Evolutionary conservation across 2,329 filamentous ascomycete species (phyloP), one percentile per base, ranked within the genome.

Genomic region (Botrytis byssoidea): DNA sequence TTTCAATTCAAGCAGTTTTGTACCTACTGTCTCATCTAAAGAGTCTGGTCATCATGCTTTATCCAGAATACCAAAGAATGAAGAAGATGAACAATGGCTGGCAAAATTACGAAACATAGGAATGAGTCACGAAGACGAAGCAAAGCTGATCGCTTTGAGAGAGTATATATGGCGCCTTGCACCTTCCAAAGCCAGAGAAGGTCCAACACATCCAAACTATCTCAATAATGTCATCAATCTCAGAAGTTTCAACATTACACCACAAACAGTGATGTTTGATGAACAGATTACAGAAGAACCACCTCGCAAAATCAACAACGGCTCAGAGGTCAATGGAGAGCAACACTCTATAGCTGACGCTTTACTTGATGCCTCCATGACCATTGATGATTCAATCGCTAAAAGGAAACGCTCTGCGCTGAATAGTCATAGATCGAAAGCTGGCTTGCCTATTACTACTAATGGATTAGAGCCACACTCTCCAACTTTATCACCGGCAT

Each of bases 81-180:
- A 97, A 14, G 95, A 98, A 81, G 96, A 99, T 80, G 94, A 98
- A 75, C 90, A 94, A 77, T 98, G 96, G 95, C 85, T 99, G n/a
- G 86, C 88, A 22, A 92, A 94, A 76, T 84, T 99, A 66, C 89
- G 93, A 69, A 97, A 93, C 76, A 89, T 97, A 60, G 96, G 96
- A 0, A 89, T 99, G 85, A 85, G 87, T 1, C 80, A 86, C 1
- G 95, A 98, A 63, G 95, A 99, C 77, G 96, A 99, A 77, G 89
- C 92, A 80, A 98, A 99, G 82, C 84, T 99, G 3, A 85, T 98
- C 51, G 92, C 91, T 8, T 85, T 99, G 18, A 88, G 93, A 73
- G 95, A 98, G 80, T 98, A 97, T 79, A 93, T 99, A 59, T 97
- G 93, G 93, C 90, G 93, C 57, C 87, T 96, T 12, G 92, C 92